A percentile compares a stretch with the other conserved stretches of the same genome.
These are phyloP conservation scores for Xerocomus amazonicus DNA, from an alignment of 1,284 basidiomycete genomes.

Conservation along the genomic window DNA sequence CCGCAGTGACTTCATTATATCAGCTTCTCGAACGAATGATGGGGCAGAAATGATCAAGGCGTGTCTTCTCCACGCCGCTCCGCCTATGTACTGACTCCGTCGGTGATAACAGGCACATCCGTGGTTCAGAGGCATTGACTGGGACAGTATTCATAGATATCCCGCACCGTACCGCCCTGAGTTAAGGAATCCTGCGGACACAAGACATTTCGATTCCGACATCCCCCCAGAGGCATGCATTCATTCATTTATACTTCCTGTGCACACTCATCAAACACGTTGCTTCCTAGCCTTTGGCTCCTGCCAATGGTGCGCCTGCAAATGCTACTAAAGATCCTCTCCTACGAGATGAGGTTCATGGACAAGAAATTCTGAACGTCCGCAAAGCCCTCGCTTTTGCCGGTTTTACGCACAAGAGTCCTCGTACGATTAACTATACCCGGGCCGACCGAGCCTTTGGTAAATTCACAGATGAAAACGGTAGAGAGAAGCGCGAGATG, in stretches of 20 bases:
- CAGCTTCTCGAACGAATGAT: slow-evolving; percentile 56
- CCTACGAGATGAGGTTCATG: slow-evolving; percentile 80
- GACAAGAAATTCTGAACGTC: slow-evolving; percentile 81
- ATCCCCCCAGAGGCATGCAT: slow-evolving; percentile 82
- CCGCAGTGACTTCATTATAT: slow-evolving; percentile 68
- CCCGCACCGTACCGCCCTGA: slow-evolving; percentile 87
- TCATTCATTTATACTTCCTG: slow-evolving; percentile 24
- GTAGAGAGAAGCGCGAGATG: slow-evolving; percentile 47
- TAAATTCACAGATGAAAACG: slow-evolving; percentile 47
- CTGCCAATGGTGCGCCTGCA: slow-evolving; percentile 79
- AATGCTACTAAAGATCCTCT: slow-evolving; percentile 88
- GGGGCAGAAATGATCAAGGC: slow-evolving; percentile 88
- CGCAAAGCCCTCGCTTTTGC: slow-evolving; percentile 90
- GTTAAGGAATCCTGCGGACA: slow-evolving; percentile 76
- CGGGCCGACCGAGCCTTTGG: slow-evolving; percentile 71
- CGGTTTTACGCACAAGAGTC: slow-evolving; percentile 86
- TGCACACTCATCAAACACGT: slow-evolving; percentile 27
- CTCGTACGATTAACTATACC: slow-evolving; percentile 69
- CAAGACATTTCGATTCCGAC: slow-evolving; percentile 88
- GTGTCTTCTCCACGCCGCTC: slow-evolving; percentile 26
- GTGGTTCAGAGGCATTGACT: slow-evolving; percentile 87
- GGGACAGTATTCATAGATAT: slow-evolving; percentile 74
- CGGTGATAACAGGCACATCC: slow-evolving; percentile 60
- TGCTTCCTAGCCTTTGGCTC: slow-evolving; percentile 72
- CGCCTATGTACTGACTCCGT: slow-evolving; percentile 23